phyloP scores from a whole-genome alignment of 495 filamentous ascomycete genomes.

The Xylaria nigripes region DNA sequence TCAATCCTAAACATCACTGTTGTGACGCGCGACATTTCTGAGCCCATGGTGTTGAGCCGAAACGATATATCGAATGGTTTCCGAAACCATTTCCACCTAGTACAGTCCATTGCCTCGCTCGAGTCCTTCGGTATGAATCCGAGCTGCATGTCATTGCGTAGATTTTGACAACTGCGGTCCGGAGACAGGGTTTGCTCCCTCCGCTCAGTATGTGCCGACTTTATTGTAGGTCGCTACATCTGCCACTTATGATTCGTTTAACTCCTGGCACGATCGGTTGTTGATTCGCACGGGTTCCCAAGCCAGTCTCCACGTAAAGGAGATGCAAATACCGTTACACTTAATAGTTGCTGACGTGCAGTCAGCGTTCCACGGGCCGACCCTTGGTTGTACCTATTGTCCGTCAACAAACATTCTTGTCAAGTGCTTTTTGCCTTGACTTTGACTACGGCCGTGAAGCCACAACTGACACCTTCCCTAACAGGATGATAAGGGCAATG shows the following conservation, averaged over 20 bases:
- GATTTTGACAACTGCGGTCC: neutral
- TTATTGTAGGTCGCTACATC: neutral
- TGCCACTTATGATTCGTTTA: neutral
- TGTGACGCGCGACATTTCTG: conserved; percentile 9
- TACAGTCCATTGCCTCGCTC: neutral
- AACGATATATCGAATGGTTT: conserved; percentile 13
- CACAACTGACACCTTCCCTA: neutral
- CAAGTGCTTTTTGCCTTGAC: neutral
- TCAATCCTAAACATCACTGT: conserved; percentile 9
- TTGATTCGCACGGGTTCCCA: conserved; percentile 3
- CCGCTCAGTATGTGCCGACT: neutral
- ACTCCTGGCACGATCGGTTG: neutral
- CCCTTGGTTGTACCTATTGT: neutral
- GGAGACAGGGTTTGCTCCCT: neutral
- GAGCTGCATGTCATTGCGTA: neutral
- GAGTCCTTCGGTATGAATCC: neutral
- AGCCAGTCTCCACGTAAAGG: neutral
- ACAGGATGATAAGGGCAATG: neutral
- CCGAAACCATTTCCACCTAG: conserved; percentile 5
- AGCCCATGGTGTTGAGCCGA: conserved; percentile 3
- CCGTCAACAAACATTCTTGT: neutral
- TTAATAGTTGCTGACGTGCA: conserved; percentile 6
- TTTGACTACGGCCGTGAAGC: conserved; percentile 10
- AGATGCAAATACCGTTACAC: conserved; percentile 5
- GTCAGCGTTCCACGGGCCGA: conserved; percentile 3